Evolutionary conservation across 1,284 basidiomycete species (phyloP).

Genomic region (Papiliotrema laurentii): DNA sequence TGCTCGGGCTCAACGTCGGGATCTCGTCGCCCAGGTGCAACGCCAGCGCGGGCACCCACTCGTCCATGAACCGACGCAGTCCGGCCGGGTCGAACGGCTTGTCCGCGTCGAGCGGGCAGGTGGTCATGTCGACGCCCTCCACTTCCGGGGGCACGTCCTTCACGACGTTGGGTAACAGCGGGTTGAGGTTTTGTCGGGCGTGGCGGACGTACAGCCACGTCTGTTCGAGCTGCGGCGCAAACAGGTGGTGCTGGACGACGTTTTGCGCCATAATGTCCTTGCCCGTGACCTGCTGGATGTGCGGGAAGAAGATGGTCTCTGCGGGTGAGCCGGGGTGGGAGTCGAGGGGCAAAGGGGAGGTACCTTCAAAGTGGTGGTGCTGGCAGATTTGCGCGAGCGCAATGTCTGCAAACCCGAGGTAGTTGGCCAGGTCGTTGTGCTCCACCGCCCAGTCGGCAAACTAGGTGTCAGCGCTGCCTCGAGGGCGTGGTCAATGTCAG

Average conservation of each 20-base stretch:
- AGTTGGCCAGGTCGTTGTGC: constrained; percentile 4
- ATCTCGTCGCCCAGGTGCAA: constrained; percentile 1
- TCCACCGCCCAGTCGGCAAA: constrained; percentile 6
- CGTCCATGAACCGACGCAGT: background rate
- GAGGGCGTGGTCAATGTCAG: background rate
- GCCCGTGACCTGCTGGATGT: background rate
- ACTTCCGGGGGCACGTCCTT: background rate
- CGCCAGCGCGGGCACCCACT: background rate
- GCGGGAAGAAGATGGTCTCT: background rate
- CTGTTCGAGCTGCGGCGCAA: constrained; percentile 1
- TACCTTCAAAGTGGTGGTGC: constrained; percentile 11
- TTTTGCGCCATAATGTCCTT: background rate
- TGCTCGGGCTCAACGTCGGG: background rate
- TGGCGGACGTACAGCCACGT: constrained; percentile 1
- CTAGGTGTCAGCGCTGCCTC: background rate
- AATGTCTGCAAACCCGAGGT: constrained; percentile 7
- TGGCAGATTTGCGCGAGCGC: constrained; percentile 1
- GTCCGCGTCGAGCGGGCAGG: background rate
- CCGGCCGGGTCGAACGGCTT: background rate
- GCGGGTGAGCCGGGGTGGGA: background rate
- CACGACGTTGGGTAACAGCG: background rate
- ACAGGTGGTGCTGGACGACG: constrained; percentile 1
- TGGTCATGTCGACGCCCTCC: background rate
- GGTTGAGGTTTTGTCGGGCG: background rate
- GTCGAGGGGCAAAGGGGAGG: background rate